Base-by-base conservation (phyloP, 768 basidiomycete genomes). In the Hypholoma fasciculare region DNA sequence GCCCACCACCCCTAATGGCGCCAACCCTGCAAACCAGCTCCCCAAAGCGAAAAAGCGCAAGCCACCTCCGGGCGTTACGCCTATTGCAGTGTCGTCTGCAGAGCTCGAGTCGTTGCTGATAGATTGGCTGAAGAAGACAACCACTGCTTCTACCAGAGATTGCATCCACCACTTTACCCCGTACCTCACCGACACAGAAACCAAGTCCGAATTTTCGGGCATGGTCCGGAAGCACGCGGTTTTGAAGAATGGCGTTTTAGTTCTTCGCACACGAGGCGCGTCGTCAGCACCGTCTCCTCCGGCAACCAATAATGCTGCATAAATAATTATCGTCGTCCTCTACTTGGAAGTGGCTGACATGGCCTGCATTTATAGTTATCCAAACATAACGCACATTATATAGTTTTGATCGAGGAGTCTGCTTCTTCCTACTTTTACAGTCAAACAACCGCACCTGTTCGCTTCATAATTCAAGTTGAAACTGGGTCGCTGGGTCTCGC, bases 131-230 rank as follows among this genome's bases (percentile, higher is more conserved):
- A 83, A 79, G 67, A 85, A 78, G 49, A 85, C 83, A 38, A 78
- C 83, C n/a, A 83, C 82, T 59, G 84, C 89, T 52, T 86, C 84
- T 55, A 93, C 91, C 36, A 78, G 86, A 59, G 89, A 92, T 64
- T 92, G 90, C 66, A 92, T 93, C 60, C 83, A 85, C 52, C 81
- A 90, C 68, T 94, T 93, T 67, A 86, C 86, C 60, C 85, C 85
- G 14, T 92, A 90, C 64, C 69, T 93, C 52, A 86, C 83, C 30
- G 86, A 86, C 65, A 80, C 79, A 49, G 81, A 78, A 62, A 88
- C 86, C 78, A 92, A 92, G 79, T 67, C 71, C 49, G 84, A 80
- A 71, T 92, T 94, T 67, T 89, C 90, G n/a, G 81, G 78, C 9
- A 78, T 94, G 71, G 87, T 94, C 47, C 87, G 89, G 75, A 86